Conservation (phyloP, 371 early-diverging fungal genomes). For the Rhizopus stolonifer region DNA sequence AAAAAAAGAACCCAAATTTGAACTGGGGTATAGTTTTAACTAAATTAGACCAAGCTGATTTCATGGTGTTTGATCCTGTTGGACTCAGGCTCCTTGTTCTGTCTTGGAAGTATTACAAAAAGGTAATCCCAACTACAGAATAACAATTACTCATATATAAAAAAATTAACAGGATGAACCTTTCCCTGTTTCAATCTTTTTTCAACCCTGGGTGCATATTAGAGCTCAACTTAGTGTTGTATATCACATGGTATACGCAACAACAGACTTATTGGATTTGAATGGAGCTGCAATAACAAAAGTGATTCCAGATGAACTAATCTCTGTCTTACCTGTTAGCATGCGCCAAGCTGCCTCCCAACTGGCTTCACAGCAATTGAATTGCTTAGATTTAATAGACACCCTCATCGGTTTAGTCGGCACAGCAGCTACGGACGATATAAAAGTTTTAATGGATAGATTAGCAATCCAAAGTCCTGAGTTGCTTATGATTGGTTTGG, state of each 20-base stretch:
- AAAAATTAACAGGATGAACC: conserved; percentile 26
- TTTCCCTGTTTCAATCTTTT: conserved; percentile 73
- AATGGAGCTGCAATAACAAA: conserved; percentile 41
- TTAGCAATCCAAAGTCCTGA: conserved; percentile 75
- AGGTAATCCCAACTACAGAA: conserved; percentile 41
- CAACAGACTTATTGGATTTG: conserved; percentile 53
- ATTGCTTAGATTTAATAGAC: conserved; percentile 72
- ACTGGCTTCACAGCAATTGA: conserved; percentile 64
- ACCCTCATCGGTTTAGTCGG: conserved; percentile 63
- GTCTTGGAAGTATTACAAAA: conserved; percentile 58
- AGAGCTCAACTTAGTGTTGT: conserved; percentile 74
- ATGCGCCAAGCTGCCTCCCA: conserved; percentile 51
- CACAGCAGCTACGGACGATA: conserved; percentile 58
- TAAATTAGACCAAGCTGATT: conserved; percentile 68
- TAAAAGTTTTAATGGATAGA: conserved; percentile 63
- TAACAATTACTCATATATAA: background rate
- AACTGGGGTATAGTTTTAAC: conserved; percentile 66
- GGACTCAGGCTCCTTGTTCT: conserved; percentile 64
- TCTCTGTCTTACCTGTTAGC: conserved; percentile 45
- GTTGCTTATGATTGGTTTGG: conserved; percentile 73
- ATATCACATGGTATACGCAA: conserved; percentile 57
- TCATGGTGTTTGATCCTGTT: conserved; percentile 53
- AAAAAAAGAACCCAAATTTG: conserved; percentile 45
- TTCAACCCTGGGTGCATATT: conserved; percentile 73
- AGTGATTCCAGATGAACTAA: conserved; percentile 50